These are phyloP conservation scores for Botryosphaeria dothidea DNA, from an alignment of 2,329 filamentous ascomycete species.

Conservation along the genomic window DNA sequence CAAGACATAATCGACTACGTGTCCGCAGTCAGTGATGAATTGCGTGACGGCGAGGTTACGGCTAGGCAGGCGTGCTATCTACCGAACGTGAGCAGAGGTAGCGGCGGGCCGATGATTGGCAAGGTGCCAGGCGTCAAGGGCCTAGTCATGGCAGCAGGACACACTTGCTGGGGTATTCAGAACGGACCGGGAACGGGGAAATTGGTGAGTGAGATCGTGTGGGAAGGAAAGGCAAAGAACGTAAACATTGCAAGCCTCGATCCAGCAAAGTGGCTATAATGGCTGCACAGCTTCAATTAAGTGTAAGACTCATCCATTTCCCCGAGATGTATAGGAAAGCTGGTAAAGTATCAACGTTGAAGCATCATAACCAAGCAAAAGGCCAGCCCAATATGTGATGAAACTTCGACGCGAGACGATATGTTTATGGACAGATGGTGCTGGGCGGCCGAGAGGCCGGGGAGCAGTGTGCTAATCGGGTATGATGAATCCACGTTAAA, in stretches of 20 bases:
- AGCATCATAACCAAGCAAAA: not conserved
- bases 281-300: no score
- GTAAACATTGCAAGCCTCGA: conserved; percentile 44
- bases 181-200: conserved; percentile 79
- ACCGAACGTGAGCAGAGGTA: conserved; percentile 64
- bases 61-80: conserved; percentile 90
- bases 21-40: conserved; percentile 54
- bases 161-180: conserved; percentile 98
- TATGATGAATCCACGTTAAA: not conserved
- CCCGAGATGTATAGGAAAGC: not conserved
- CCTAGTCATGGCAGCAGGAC: conserved; percentile 79
- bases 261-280: conserved; percentile 34
- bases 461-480: not conserved
- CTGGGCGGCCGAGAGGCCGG: not conserved
- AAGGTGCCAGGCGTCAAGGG: conserved; percentile 67
- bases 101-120: conserved; percentile 79
- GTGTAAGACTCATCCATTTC: no score
- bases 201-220: conserved; percentile 48
- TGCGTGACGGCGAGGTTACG: conserved; percentile 58
- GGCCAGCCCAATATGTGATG: not conserved
- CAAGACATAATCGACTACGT: conserved; percentile 85
- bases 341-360: not conserved
- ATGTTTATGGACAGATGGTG: no score
- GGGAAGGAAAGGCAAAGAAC: conserved; percentile 45
- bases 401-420: not conserved